Percentiles rank a stretch among this genome's conserved stretches.
These are phyloP conservation scores for Corynascus novoguineensis DNA, from an alignment of 495 filamentous ascomycete species.

Conservation along the genomic window DNA sequence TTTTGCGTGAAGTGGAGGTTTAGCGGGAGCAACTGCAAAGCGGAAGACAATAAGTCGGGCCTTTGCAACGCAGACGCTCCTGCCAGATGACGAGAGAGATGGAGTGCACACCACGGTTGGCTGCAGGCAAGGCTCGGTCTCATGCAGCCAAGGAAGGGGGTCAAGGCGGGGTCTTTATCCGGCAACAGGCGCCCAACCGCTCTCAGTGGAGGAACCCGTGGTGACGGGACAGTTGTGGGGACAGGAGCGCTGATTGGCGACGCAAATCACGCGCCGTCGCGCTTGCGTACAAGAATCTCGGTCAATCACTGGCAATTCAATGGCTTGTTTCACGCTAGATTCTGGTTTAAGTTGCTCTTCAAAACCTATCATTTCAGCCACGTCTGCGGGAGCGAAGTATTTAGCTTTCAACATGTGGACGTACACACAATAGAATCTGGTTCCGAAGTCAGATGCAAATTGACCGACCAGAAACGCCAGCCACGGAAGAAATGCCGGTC, in stretches of 20 bases:
- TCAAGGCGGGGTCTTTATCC: conserved; percentile 19
- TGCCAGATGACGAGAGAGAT: conserved; percentile 1
- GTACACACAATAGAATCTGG: too few relatives aligned
- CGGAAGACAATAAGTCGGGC: conserved; percentile 3
- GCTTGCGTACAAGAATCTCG: neutral
- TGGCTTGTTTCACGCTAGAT: neutral
- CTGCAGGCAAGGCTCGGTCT: conserved; percentile 9
- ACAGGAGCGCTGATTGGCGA: conserved; percentile 5
- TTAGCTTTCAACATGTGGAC: too few relatives aligned
- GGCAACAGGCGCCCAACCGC: conserved; percentile 16
- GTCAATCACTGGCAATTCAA: conserved; percentile 3
- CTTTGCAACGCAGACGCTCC: conserved; percentile 4
- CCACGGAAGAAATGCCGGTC: neutral
- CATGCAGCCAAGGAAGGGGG: conserved; percentile 9
- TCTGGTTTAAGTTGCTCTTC: too few relatives aligned
- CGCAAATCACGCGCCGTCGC: conserved; percentile 12
- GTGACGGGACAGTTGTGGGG: conserved; percentile 9
- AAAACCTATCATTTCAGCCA: too few relatives aligned
- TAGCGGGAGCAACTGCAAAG: neutral
- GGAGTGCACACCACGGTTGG: conserved; percentile 4
- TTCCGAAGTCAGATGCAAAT: neutral
- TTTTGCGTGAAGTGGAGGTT: neutral
- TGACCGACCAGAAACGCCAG: neutral
- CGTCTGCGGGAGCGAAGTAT: too few relatives aligned
- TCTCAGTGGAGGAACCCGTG: neutral